Evolutionary conservation across 2,329 filamentous ascomycete genomes (phyloP).

Genomic region (Aspergillus amoenus): DNA sequence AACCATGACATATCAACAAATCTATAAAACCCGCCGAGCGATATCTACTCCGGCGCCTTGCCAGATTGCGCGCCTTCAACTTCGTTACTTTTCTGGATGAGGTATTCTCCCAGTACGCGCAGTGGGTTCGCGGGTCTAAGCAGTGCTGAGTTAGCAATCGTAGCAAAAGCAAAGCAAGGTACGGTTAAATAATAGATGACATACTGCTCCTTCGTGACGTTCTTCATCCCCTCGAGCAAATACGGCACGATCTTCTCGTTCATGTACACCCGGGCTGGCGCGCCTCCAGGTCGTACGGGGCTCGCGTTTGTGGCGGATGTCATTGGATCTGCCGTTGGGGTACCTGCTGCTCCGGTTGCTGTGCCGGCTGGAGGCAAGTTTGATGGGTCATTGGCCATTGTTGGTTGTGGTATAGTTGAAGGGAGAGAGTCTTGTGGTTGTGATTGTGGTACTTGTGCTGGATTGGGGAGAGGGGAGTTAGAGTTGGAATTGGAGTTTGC

Average conservation of each 20-base stretch:
- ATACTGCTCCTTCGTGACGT: conserved; percentile 68
- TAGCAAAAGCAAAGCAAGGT: too few species aligned
- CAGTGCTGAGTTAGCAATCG: not conserved
- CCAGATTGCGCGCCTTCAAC: conserved; percentile 48
- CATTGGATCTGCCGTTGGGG: conserved; percentile 36
- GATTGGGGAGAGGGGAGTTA: not conserved
- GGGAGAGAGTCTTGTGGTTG: not conserved
- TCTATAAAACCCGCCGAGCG: not conserved
- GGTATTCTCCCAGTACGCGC: conserved; percentile 67
- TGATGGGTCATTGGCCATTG: conserved; percentile 21
- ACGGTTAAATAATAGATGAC: conserved; percentile 30
- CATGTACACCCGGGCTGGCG: conserved; percentile 68
- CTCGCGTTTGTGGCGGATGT: conserved; percentile 47
- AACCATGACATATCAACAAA: not conserved
- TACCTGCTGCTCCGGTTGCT: conserved; percentile 14
- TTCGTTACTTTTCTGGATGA: conserved; percentile 67
- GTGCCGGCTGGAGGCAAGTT: conserved; percentile 5
- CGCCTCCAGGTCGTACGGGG: conserved; percentile 62
- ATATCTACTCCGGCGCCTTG: conserved; percentile 26
- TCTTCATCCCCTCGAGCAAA: conserved; percentile 73
- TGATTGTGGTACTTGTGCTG: not conserved
- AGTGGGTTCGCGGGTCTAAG: conserved; percentile 66
- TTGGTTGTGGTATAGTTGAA: not conserved
- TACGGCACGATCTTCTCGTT: conserved; percentile 69
- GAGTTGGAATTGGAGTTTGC: not conserved